Evolutionary conservation across 2,329 filamentous ascomycete genomes (phyloP).

Genomic region (Calycina herbarum): DNA sequence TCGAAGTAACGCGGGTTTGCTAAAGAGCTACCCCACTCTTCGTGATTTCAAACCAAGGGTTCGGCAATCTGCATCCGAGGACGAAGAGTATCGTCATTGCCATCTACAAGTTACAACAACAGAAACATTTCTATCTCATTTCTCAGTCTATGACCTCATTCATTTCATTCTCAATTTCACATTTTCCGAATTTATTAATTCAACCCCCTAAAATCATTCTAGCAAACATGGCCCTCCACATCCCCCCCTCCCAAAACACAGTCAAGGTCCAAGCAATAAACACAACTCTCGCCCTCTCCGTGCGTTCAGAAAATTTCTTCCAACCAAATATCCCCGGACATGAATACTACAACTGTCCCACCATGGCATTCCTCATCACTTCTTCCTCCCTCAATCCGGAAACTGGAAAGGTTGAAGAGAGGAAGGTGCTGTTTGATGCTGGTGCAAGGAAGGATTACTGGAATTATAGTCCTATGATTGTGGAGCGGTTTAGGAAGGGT

Average conservation of each 20-base stretch:
- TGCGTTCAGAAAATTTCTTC: constrained; percentile 14
- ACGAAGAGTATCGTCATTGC: neutral
- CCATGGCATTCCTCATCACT: constrained; percentile 20
- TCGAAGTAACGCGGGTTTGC: neutral
- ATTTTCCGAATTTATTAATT: no score
- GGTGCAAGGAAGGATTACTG: constrained; percentile 17
- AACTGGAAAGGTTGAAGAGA: neutral
- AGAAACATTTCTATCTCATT: no score
- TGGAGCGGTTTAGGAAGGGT: constrained; percentile 6
- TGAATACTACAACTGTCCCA: constrained; percentile 18
- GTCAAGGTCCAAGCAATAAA: constrained; percentile 18
- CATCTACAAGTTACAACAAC: no score
- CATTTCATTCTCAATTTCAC: neutral
- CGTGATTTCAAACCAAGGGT: neutral
- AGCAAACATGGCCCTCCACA: neutral
- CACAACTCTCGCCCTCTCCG: constrained; percentile 18
- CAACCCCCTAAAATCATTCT: no score
- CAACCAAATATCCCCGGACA: constrained; percentile 19
- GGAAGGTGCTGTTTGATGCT: constrained; percentile 17
- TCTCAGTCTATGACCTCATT: neutral
- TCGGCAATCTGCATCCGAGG: neutral
- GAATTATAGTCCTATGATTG: constrained; percentile 11
- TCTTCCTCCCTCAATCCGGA: neutral
- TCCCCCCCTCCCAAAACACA: neutral
- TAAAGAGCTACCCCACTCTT: neutral